Evolutionary conservation across 768 basidiomycete genomes (phyloP), one percentile per base, ranked within the genome.

Genomic region (Lentinula guzmanii): DNA sequence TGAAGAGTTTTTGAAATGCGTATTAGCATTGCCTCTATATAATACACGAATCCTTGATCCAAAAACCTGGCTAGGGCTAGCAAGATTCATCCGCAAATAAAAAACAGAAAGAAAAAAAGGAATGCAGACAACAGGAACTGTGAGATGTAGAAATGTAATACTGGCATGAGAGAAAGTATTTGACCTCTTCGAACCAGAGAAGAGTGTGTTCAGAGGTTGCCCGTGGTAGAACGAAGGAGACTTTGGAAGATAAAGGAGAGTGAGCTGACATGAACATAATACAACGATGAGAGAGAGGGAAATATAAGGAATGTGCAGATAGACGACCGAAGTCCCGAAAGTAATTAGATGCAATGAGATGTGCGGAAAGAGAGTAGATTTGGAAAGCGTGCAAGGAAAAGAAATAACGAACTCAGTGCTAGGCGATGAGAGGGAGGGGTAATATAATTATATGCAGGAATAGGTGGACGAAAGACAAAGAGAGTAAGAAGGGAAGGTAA

Each of bases 11-110:
- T 68, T 71, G 67, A 67, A 65, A 69, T 69, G 67, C 61, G 63
- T 62, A 66, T 69, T 69, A 75, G 71, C 71, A 75, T 75, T 59
- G 58, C 71, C 71, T 77, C 74, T 77, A 76, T 54, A 55, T 71
- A 74, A 68, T 78, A 79, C 74, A 77, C 63, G 70, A 33, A 68
- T 70, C 74, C 74, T 76, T 72, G 51, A 61, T 52, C 51, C 48
- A 39, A 52, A n/a, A 51, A 24, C 71, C 70, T 68, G 69, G 72
- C 73, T 70, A 70, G 66, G 70, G 70, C 70, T 69, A 67, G 52
- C 54, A 46, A 50, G 43, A 59, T 37, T 28, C 58, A 37, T 59
- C 58, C 58, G 58, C 45, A 50, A 18, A 50, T 16, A 50, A 59
- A 21, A 18, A 46, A 56, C 11, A 67, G 50, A 65, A 65, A 62